Evolutionary conservation across 768 basidiomycete genomes (phyloP).

Genomic region (Termitomyces eurrhizus): DNA sequence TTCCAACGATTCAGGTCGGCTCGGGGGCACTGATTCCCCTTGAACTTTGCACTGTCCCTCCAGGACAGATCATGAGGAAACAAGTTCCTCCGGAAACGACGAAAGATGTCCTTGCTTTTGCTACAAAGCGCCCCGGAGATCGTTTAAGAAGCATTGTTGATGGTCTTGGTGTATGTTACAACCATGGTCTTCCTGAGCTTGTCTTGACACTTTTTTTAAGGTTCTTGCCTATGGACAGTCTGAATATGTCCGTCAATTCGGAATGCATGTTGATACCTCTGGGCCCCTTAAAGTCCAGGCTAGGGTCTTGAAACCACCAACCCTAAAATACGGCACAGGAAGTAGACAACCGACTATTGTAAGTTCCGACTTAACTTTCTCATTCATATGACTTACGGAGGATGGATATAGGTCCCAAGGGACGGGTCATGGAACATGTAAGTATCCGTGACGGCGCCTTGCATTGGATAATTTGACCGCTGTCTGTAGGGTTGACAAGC

Average conservation of each 20-base stretch:
- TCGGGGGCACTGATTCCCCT: constrained; percentile 58
- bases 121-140: constrained; percentile 57
- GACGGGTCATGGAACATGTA: constrained; percentile 83
- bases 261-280: constrained; percentile 53
- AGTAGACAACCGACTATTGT: constrained; percentile 58
- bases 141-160: constrained; percentile 51
- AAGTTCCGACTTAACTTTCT: constrained; percentile 20
- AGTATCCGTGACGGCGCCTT: constrained; percentile 15
- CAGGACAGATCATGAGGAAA: constrained; percentile 69
- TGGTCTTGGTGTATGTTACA: constrained; percentile 44
- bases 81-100: constrained; percentile 67
- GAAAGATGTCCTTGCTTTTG: constrained; percentile 58
- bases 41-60: constrained; percentile 54
- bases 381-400: neutral
- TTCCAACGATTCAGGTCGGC: constrained; percentile 40
- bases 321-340: constrained; percentile 57
- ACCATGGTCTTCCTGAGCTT: neutral
- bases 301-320: constrained; percentile 61
- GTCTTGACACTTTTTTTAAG: constrained; percentile 23
- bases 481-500: constrained; percentile 61
- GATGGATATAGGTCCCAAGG: constrained; percentile 42
- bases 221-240: constrained; percentile 69
- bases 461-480: neutral
- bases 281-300: constrained; percentile 58
- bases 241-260: constrained; percentile 71